These are phyloP conservation scores for Sugiyamaella qingdaonensis DNA, from an alignment of 805 yeast species.

Conservation along the genomic window DNA sequence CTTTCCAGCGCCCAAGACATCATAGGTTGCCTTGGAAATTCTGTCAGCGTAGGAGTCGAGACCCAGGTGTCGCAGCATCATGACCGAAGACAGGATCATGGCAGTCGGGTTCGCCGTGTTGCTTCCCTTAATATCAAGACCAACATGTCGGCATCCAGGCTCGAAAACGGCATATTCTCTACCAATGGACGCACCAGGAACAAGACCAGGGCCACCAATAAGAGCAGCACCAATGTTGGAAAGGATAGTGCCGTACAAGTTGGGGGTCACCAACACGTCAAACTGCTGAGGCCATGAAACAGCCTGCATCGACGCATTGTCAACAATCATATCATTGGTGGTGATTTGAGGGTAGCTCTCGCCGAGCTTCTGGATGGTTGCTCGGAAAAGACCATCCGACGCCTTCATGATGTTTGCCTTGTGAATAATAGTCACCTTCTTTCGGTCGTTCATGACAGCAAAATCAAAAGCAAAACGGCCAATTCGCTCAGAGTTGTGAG, in stretches of 20 bases:
- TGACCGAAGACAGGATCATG: constrained; percentile 84
- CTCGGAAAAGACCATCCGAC: constrained; percentile 96
- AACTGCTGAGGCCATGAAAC: constrained; percentile 97
- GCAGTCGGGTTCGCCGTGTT: constrained; percentile 98
- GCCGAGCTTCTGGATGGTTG: constrained; percentile 84
- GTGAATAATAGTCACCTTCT: constrained; percentile 93
- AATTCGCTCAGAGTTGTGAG: constrained; percentile 91
- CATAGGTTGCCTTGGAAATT: constrained; percentile 84
- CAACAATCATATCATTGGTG: constrained; percentile 92
- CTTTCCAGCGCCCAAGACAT: constrained; percentile 84
- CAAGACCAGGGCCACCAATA: constrained; percentile 98
- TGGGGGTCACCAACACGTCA: constrained; percentile 96
- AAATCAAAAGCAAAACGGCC: constrained; percentile 97
- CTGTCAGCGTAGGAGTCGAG: constrained; percentile 78
- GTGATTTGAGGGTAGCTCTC: constrained; percentile 77
- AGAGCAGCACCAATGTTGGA: constrained; percentile 97
- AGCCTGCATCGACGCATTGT: constrained; percentile 99
- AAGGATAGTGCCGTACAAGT: constrained; percentile 94
- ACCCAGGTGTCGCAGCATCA: constrained; percentile 95
- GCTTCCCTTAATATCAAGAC: constrained; percentile 91
- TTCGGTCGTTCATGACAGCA: constrained; percentile 88
- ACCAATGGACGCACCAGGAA: constrained; percentile 98
- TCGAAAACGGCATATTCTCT: constrained; percentile 96
- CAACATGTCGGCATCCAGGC: constrained; percentile 99
- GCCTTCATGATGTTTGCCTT: constrained; percentile 99